Percentiles rank a stretch among this genome's conserved stretches.
These are phyloP conservation scores for Physaria fendleri DNA, from an alignment of 345 rosid species.

Conservation along the genomic window DNA sequence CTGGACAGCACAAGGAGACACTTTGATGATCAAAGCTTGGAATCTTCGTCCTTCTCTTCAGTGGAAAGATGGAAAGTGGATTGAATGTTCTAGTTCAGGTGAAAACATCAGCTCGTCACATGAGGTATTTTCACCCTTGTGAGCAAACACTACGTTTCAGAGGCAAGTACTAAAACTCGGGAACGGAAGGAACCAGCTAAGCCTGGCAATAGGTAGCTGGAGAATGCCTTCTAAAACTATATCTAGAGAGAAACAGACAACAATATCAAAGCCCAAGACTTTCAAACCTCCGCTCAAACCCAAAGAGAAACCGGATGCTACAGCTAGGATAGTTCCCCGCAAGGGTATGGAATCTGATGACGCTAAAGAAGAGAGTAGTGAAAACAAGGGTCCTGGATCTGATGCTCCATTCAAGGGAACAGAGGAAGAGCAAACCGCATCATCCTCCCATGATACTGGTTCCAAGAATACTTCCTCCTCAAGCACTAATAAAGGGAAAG, in stretches of 20 bases:
- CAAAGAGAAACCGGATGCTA: constrained; percentile 47
- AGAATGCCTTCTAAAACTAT: constrained; percentile 45
- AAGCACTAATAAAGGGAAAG: no score
- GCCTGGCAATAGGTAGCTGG: constrained; percentile 60
- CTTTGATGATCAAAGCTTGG: constrained; percentile 56
- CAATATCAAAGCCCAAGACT: constrained; percentile 47
- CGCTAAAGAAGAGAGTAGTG: constrained; percentile 32
- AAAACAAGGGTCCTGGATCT: constrained; percentile 37
- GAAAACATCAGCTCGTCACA: constrained; percentile 34
- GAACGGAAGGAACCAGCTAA: constrained; percentile 56
- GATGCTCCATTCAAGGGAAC: constrained; percentile 42
- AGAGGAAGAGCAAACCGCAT: constrained; percentile 38
- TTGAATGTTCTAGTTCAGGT: constrained; percentile 57
- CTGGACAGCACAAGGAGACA: constrained; percentile 70
- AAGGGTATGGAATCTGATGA: constrained; percentile 37
- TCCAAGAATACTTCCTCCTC: constrained; percentile 42
- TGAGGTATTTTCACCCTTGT: constrained; percentile 53
- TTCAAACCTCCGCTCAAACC: no score
- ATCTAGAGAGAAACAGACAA: constrained; percentile 50
- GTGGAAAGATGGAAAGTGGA: constrained; percentile 89
- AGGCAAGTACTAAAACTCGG: constrained; percentile 35
- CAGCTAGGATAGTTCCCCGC: constrained; percentile 42
- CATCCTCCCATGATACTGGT: constrained; percentile 40
- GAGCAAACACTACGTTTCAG: constrained; percentile 80
- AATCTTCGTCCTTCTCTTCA: constrained; percentile 77